Conservation (phyloP, 2,329 filamentous ascomycete species). For the Penicillium sp. region DNA sequence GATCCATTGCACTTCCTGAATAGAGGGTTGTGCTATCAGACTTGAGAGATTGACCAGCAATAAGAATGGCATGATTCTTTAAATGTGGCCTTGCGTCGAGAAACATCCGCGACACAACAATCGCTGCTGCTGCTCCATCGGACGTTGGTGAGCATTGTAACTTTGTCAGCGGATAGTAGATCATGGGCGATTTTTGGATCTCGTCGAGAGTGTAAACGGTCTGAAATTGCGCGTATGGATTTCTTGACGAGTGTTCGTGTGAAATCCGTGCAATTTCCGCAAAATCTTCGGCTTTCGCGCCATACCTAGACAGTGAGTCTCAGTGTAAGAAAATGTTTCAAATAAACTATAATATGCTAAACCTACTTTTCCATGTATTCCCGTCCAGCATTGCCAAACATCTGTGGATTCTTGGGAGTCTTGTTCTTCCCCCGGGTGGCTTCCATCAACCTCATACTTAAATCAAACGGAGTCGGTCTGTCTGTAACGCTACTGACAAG, state of each 20-base stretch:
- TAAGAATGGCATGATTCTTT: slow-evolving; percentile 73
- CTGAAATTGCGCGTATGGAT: slow-evolving; percentile 97
- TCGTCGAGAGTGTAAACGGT: slow-evolving; percentile 87
- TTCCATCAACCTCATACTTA: slow-evolving; percentile 73
- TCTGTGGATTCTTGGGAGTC: slow-evolving; percentile 80
- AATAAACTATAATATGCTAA: not conserved
- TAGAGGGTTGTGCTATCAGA: slow-evolving; percentile 72
- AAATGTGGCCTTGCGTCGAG: slow-evolving; percentile 81
- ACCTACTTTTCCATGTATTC: slow-evolving; percentile 91
- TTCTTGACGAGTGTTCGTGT: slow-evolving; percentile 83
- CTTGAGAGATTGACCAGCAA: slow-evolving; percentile 81
- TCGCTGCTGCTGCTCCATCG: slow-evolving; percentile 83
- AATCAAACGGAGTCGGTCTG: slow-evolving; percentile 73
- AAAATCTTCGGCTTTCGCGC: slow-evolving; percentile 80
- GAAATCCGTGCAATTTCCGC: slow-evolving; percentile 92
- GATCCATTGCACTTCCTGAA: slow-evolving; percentile 80
- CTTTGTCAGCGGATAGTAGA: slow-evolving; percentile 87
- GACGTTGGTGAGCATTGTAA: slow-evolving; percentile 98
- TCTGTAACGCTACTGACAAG: slow-evolving; percentile 79
- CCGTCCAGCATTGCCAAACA: slow-evolving; percentile 89
- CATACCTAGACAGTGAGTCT: slow-evolving; percentile 57
- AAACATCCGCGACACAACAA: slow-evolving; percentile 86
- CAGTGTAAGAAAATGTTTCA: slow-evolving; percentile 1
- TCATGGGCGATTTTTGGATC: slow-evolving; percentile 70
- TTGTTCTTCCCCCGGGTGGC: slow-evolving; percentile 77